A percentile compares a stretch with the other conserved stretches of the same genome.
Evolutionary conservation across 352 stramenopile genomes (phyloP).

Genomic region (Globisporangium megalacanthum): DNA sequence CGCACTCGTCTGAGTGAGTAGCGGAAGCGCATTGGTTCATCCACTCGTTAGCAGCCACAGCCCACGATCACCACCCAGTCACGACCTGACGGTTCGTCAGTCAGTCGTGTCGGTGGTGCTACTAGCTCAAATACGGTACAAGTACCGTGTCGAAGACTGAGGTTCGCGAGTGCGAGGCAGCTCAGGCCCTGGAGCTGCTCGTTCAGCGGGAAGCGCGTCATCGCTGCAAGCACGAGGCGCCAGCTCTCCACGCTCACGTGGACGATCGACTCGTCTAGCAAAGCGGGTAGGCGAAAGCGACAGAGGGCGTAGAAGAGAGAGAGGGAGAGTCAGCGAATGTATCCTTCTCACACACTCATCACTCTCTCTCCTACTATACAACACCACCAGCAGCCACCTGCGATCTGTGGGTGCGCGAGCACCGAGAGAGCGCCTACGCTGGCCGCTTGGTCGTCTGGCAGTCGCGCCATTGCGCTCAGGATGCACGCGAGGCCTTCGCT

Average conservation of each 20-base stretch:
- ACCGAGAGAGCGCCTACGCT: slow-evolving; percentile 48
- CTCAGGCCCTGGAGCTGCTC: slow-evolving; percentile 51
- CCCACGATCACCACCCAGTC: too few relatives aligned
- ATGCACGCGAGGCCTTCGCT: slow-evolving; percentile 36
- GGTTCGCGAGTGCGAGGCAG: slow-evolving; percentile 46
- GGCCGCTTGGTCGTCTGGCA: slow-evolving; percentile 43
- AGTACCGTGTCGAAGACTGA: slow-evolving; percentile 49
- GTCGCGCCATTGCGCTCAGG: slow-evolving; percentile 37
- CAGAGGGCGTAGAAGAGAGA: not conserved
- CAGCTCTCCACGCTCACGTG: slow-evolving; percentile 48
- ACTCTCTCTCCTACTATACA: too few relatives aligned
- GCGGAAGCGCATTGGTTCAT: too few relatives aligned
- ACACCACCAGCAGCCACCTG: slow-evolving; percentile 13
- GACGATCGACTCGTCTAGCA: slow-evolving; percentile 36
- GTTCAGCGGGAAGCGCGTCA: slow-evolving; percentile 50
- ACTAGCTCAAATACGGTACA: too few relatives aligned
- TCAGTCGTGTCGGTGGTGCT: too few relatives aligned
- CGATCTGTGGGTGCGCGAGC: slow-evolving; percentile 47
- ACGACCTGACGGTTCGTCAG: too few relatives aligned
- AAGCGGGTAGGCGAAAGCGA: not conserved
- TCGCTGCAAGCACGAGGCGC: slow-evolving; percentile 48
- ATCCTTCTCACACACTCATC: too few relatives aligned
- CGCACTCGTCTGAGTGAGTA: slow-evolving; percentile 35
- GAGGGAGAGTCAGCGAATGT: not conserved
- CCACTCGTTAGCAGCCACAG: not conserved